Evolutionary conservation across 2,329 filamentous ascomycete genomes (phyloP).

Genomic region (Ophiobolus disseminans): DNA sequence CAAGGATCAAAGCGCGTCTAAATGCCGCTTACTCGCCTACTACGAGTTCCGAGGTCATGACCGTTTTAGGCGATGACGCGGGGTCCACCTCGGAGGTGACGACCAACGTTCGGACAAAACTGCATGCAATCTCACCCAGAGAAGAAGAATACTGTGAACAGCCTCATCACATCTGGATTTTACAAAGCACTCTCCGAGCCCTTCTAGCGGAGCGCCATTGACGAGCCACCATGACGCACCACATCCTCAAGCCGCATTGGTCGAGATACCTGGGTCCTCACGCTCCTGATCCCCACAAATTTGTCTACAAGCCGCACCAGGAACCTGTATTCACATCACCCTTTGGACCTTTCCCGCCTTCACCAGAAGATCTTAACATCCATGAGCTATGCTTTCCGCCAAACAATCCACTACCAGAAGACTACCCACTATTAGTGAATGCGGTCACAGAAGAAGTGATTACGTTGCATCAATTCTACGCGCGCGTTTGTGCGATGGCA

Average conservation of each 20-base stretch:
- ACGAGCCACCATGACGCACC: slow-evolving; percentile 33
- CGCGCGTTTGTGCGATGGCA: slow-evolving; percentile 32
- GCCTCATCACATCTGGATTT: too few species aligned
- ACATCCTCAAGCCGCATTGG: slow-evolving; percentile 36
- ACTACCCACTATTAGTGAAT: slow-evolving; percentile 42
- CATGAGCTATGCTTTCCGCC: slow-evolving; percentile 41
- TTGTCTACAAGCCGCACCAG: slow-evolving; percentile 26
- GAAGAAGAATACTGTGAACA: too few species aligned
- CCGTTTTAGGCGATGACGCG: too few species aligned
- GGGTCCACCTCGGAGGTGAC: too few species aligned
- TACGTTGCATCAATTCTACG: slow-evolving; percentile 39
- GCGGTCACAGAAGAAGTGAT: slow-evolving; percentile 31
- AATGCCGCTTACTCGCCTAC: too few species aligned
- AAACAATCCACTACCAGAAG: slow-evolving; percentile 29
- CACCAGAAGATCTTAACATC: slow-evolving; percentile 37
- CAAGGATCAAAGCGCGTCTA: too few species aligned
- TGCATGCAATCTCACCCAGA: too few species aligned
- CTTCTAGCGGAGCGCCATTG: too few species aligned
- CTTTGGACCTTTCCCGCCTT: slow-evolving; percentile 36
- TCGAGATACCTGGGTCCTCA: slow-evolving; percentile 32
- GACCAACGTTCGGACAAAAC: too few species aligned
- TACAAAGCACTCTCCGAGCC: too few species aligned
- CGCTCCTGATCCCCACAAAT: slow-evolving; percentile 29
- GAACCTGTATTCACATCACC: slow-evolving; percentile 32
- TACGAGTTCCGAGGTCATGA: too few species aligned